These are phyloP conservation scores for Obelidium mucronatum DNA, from an alignment of 192 early-diverging fungal species.

Conservation along the genomic window DNA sequence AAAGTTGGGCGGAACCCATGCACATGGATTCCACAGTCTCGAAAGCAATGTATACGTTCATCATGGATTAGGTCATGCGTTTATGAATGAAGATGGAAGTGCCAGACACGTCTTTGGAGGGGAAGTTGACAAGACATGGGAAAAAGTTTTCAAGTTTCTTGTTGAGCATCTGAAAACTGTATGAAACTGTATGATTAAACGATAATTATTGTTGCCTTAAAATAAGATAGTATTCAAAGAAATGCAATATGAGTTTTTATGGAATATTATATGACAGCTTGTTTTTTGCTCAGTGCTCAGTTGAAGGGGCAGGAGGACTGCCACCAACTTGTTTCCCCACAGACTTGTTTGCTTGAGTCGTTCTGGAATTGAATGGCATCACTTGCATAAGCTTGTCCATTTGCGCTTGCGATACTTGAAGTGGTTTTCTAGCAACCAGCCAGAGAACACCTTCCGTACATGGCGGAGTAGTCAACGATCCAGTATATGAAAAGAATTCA, in stretches of 20 bases:
- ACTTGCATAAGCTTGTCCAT: background rate
- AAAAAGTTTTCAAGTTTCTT: constrained; percentile 34
- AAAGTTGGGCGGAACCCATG: constrained; percentile 34
- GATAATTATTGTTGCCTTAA: background rate
- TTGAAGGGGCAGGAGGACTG: background rate
- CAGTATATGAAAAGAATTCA: constrained; percentile 49
- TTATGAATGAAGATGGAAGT: constrained; percentile 39
- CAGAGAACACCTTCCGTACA: constrained; percentile 68
- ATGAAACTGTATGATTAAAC: background rate
- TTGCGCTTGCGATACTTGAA: background rate
- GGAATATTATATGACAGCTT: background rate
- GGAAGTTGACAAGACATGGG: constrained; percentile 39
- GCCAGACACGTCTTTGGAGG: background rate
- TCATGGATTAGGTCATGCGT: constrained; percentile 34
- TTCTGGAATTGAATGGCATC: constrained; percentile 21
- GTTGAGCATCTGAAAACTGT: constrained; percentile 42
- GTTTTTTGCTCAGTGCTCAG: background rate
- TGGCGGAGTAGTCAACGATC: constrained; percentile 69
- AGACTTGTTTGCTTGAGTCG: background rate
- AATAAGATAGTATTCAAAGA: background rate
- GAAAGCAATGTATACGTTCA: constrained; percentile 40
- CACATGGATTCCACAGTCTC: constrained; percentile 37
- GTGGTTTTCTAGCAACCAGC: constrained; percentile 27
- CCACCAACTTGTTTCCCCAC: background rate
- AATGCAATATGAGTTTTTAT: background rate